Evolutionary conservation across 23 red algal genomes (phyloP), one percentile per base, ranked within the genome.

Genomic region (Pyropia yezoensis): DNA sequence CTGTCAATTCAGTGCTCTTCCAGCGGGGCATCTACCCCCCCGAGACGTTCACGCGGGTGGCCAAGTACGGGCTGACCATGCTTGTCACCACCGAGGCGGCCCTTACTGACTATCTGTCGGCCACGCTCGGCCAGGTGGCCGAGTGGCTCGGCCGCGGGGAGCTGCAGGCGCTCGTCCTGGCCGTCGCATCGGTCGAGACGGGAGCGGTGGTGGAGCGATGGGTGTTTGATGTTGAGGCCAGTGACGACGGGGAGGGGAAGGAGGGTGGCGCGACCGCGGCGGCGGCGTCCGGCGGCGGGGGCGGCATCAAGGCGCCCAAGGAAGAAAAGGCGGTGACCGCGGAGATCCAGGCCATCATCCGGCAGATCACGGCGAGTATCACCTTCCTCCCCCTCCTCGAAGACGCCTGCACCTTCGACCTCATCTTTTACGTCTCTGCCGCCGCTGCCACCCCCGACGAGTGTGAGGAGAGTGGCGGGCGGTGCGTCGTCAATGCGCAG

Each of bases 11-110:
- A 19, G 63, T 96, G 25, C 91, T 96, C 27, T 96, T 76, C 56
- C 91, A 89, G 53, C 83, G 91, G 16, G 91, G 91, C 27, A 82
- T 96, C 34, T 96, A 96, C 54, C 84, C 91, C 23, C 83, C 91
- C 9, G 91, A 96, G 66, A 74, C 76, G 49, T 96, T 96, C 45
- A 66, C 69, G 15, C 84, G 69, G 17, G 83, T 82, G 21, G 59
- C 66, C 56, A 89, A 96, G 71, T 96, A 89, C 58, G 91, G 91
- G 54, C 57, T 89, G 7, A 96, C 83, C 0, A 82, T 90, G 21
- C 68, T 89, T 11, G 70, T 96, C 30, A 61, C 84, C 34, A 88
- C 68, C 52, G 91, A 96, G 25, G 57, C 53, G 59, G 78, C 47
- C n/a, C 79, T 96, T 0, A 63, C 77, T 24, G 32, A 52, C 17